Conservation (phyloP, 495 filamentous ascomycete genomes). For the Tuber brumale region DNA sequence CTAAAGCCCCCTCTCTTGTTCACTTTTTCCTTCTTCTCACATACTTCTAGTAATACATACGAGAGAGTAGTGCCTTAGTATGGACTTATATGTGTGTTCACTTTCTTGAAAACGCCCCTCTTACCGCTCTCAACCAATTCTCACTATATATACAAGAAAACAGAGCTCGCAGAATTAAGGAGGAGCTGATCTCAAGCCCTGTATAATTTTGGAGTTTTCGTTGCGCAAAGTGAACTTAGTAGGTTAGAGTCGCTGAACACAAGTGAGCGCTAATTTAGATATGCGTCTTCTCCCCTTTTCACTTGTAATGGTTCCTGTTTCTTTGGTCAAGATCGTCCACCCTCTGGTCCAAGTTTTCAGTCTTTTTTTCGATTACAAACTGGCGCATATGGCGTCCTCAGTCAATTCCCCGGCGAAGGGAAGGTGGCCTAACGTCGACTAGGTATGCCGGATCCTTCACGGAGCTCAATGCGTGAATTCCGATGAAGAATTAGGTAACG, state of each 20-base stretch:
- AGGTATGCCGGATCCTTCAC: constrained; percentile 57
- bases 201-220: too few species aligned
- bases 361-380: not conserved
- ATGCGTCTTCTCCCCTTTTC: not conserved
- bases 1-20: too few species aligned
- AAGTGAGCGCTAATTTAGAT: not conserved
- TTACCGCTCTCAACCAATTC: too few species aligned
- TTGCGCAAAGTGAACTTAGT: not conserved
- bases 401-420: constrained; percentile 6
- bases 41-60: too few species aligned
- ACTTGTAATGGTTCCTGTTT: not conserved
- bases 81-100: too few species aligned
- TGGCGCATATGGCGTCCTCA: not conserved
- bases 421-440: constrained; percentile 23
- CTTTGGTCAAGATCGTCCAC: not conserved
- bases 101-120: too few species aligned
- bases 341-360: not conserved
- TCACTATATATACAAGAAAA: too few species aligned
- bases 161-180: too few species aligned
- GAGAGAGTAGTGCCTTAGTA: too few species aligned
- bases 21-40: too few species aligned
- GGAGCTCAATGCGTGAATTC: constrained; percentile 74
- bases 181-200: too few species aligned
- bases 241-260: not conserved
- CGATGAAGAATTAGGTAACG: constrained; percentile 80